Evolutionary conservation across 1,284 basidiomycete genomes (phyloP).

Genomic region (Cronartium quercuum): DNA sequence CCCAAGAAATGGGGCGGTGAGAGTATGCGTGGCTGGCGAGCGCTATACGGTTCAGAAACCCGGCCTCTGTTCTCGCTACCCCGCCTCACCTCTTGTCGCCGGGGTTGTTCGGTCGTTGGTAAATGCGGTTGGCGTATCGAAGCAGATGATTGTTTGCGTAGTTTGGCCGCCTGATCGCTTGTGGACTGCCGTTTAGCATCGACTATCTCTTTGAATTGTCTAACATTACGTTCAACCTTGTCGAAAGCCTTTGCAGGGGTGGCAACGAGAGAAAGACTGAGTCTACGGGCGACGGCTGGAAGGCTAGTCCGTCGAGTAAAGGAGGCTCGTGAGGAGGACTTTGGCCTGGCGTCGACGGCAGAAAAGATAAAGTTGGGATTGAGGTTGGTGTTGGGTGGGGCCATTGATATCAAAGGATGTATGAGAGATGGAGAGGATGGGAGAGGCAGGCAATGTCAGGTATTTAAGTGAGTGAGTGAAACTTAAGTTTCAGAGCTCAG

Average conservation of each 20-base stretch:
- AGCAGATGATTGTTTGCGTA: neutral
- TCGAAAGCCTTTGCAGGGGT: neutral
- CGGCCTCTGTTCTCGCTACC: neutral
- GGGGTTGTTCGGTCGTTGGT: neutral
- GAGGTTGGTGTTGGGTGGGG: too few relatives aligned
- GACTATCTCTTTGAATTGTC: neutral
- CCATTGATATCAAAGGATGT: too few relatives aligned
- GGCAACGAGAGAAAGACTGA: neutral
- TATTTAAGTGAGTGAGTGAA: too few relatives aligned
- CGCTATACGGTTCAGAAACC: neutral
- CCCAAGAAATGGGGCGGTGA: neutral
- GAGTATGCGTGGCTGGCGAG: too few relatives aligned
- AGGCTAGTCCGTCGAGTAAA: neutral
- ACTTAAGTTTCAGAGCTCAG: too few relatives aligned
- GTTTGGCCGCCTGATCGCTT: neutral
- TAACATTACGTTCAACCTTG: neutral
- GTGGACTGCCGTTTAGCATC: neutral
- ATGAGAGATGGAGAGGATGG: too few relatives aligned
- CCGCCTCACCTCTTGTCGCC: neutral
- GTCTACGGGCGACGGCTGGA: neutral
- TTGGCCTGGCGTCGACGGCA: neutral
- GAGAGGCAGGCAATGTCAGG: too few relatives aligned
- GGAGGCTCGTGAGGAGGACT: neutral
- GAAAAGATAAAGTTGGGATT: constrained; percentile 1
- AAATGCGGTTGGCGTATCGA: neutral